Evolutionary conservation across 129 eudicot genomes (phyloP).

Genomic region (Flaveria brownii): DNA sequence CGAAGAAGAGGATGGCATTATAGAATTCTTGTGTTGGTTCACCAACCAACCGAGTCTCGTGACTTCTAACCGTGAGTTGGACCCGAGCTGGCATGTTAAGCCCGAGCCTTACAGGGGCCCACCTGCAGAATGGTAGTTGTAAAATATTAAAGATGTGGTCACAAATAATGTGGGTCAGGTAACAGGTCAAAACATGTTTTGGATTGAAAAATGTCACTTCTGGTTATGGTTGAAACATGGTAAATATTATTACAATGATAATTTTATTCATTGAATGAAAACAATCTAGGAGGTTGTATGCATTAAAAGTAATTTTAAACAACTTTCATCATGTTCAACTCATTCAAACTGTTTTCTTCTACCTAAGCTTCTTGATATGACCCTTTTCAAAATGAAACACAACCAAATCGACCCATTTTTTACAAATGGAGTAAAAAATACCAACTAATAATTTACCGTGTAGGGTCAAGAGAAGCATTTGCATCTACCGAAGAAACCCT

Average conservation of each 20-base stretch:
- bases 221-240: neutral
- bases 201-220: neutral
- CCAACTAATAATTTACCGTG: constrained; percentile 35
- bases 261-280: neutral
- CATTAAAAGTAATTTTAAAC: neutral
- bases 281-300: neutral
- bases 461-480: constrained; percentile 43
- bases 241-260: neutral
- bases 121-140: constrained; percentile 39
- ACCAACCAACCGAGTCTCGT: constrained; percentile 55
- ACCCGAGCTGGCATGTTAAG: constrained; percentile 67
- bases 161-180: neutral
- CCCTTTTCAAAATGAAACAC: neutral
- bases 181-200: neutral
- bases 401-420: neutral
- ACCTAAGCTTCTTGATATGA: neutral
- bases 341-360: neutral
- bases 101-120: constrained; percentile 56
- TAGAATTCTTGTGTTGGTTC: constrained; percentile 65
- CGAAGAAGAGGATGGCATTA: constrained; percentile 57
- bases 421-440: neutral
- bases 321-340: neutral
- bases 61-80: constrained; percentile 51
- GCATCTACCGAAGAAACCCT: constrained; percentile 50
- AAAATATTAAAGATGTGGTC: neutral